Conservation (phyloP, 306 rosid species). For the Citrullus mucosospermus region DNA sequence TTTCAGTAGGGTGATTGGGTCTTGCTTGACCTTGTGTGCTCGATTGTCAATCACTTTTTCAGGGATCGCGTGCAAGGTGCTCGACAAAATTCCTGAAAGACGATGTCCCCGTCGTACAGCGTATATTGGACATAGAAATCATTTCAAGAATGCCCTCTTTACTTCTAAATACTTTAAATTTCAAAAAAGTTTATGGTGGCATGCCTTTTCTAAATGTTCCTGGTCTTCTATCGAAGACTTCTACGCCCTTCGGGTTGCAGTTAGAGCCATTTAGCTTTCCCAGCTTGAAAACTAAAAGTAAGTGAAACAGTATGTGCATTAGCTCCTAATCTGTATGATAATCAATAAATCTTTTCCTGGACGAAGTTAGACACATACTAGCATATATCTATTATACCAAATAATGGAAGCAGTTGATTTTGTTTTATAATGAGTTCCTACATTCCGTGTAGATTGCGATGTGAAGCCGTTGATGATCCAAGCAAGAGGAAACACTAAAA, state of each 20-base stretch:
- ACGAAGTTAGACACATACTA: too few relatives aligned
- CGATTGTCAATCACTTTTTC: background rate
- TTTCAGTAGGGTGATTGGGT: background rate
- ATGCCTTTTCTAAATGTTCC: constrained; percentile 34
- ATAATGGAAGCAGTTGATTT: background rate
- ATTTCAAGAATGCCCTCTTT: background rate
- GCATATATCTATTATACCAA: background rate
- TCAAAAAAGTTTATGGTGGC: background rate
- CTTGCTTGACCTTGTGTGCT: background rate
- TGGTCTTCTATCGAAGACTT: constrained; percentile 22
- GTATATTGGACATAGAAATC: background rate
- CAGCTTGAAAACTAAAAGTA: constrained; percentile 31
- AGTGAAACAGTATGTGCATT: constrained; percentile 12
- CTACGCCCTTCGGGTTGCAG: constrained; percentile 25
- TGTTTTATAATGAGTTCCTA: background rate
- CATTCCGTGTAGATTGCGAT: constrained; percentile 29
- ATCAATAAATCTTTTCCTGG: background rate
- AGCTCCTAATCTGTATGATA: background rate
- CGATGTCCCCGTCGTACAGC: background rate
- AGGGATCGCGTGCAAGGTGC: constrained; percentile 21
- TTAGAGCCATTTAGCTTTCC: constrained; percentile 22
- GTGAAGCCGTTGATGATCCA: constrained; percentile 32
- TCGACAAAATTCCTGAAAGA: constrained; percentile 27
- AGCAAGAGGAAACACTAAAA: constrained; percentile 50
- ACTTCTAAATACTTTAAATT: background rate